A percentile compares a stretch with the other conserved stretches of the same genome.
phyloP scores from a whole-genome alignment of 805 yeast species.

The Dipodascus geniculatus region DNA sequence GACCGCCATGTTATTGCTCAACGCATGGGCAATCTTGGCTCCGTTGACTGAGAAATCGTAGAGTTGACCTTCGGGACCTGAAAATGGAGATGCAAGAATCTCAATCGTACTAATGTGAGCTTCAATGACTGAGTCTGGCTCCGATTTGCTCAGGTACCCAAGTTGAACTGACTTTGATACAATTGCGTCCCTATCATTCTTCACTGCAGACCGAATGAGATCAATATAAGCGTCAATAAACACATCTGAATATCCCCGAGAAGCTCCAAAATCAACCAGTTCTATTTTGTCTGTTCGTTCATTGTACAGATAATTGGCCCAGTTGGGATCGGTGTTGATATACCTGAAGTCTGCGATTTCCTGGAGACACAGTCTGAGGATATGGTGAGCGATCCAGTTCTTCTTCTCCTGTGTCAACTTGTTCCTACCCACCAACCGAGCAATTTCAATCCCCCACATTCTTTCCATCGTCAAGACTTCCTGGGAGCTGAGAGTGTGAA shows the following conservation, averaged over 20 bases:
- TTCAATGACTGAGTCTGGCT: constrained; percentile 71
- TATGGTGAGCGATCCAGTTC: constrained; percentile 47
- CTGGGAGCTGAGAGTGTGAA: constrained; percentile 63
- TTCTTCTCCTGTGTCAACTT: constrained; percentile 31
- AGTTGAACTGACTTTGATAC: constrained; percentile 54
- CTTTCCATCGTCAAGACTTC: constrained; percentile 83
- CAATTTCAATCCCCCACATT: constrained; percentile 75
- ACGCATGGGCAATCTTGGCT: constrained; percentile 79
- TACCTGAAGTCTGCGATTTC: constrained; percentile 78
- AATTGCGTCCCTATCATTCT: constrained; percentile 51
- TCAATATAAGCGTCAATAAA: constrained; percentile 61
- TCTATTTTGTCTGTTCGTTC: constrained; percentile 48
- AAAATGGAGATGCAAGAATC: constrained; percentile 87
- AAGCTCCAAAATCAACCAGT: constrained; percentile 90
- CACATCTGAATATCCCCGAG: constrained; percentile 59
- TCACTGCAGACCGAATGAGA: constrained; percentile 64
- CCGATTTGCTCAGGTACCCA: constrained; percentile 87
- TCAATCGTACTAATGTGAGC: constrained; percentile 89
- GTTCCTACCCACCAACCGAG: constrained; percentile 54
- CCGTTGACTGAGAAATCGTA: constrained; percentile 66
- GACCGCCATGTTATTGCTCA: constrained; percentile 71
- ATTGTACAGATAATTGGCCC: constrained; percentile 95
- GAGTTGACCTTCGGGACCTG: constrained; percentile 25
- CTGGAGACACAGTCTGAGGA: constrained; percentile 74
- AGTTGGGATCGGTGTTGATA: constrained; percentile 98